phyloP scores from a whole-genome alignment of 345 rosid genomes.

The Euphorbia tirucalli region DNA sequence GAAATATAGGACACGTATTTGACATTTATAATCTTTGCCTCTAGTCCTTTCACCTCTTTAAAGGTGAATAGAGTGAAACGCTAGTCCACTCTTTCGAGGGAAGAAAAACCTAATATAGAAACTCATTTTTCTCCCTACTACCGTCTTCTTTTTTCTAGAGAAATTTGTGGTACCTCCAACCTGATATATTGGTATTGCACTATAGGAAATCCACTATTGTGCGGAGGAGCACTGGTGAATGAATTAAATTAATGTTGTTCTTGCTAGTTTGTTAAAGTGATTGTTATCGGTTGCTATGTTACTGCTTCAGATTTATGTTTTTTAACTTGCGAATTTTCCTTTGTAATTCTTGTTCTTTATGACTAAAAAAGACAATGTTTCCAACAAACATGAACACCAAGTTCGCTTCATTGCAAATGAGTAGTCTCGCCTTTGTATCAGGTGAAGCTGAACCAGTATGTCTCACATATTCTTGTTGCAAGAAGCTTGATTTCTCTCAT shows the following conservation, averaged over 20 bases:
- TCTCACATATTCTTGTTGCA: constrained; percentile 14
- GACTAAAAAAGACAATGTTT: constrained; percentile 77
- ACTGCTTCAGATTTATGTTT: neutral
- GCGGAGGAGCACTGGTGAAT: neutral
- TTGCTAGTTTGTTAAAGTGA: neutral
- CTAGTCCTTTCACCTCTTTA: neutral
- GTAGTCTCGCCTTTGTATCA: constrained; percentile 74
- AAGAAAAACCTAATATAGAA: too few relatives aligned
- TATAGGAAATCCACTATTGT: neutral
- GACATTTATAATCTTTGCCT: neutral
- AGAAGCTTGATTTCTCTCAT: constrained; percentile 6
- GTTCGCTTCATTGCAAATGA: constrained; percentile 91
- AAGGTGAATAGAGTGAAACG: too few relatives aligned
- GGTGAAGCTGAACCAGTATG: constrained; percentile 74
- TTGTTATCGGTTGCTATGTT: neutral
- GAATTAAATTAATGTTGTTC: neutral
- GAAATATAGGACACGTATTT: too few relatives aligned
- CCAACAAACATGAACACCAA: constrained; percentile 91
- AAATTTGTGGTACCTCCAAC: neutral
- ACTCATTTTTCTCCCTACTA: neutral
- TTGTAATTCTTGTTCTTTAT: constrained; percentile 14
- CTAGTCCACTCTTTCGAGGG: too few relatives aligned
- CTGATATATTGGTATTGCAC: neutral
- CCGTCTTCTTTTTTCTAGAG: neutral
- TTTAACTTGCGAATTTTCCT: neutral